A percentile compares a stretch with the other conserved stretches of the same genome.
These are phyloP conservation scores for Saccharomyces hybrid DNA, from an alignment of 1,139 yeast species.

Conservation along the genomic window DNA sequence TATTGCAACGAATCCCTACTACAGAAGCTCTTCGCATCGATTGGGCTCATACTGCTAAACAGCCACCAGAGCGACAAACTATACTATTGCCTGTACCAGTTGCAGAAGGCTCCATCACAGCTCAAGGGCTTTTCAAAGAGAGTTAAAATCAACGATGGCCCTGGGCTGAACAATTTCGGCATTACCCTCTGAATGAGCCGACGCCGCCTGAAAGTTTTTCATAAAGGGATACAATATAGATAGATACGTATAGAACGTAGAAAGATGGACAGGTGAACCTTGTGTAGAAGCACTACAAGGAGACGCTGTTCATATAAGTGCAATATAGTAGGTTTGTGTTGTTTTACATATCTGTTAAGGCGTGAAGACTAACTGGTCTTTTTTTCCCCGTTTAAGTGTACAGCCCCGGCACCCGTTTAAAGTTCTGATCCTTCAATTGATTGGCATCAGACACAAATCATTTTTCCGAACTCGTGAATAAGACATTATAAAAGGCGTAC, in stretches of 20 bases:
- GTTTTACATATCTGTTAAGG: neutral
- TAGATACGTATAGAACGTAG: neutral
- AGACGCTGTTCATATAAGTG: neutral
- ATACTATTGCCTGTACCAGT: conserved; percentile 65
- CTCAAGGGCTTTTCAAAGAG: conserved; percentile 31
- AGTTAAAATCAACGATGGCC: conserved; percentile 45
- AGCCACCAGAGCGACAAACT: conserved; percentile 62
- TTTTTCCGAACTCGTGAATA: neutral
- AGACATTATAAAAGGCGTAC: neutral
- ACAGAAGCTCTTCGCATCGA: conserved; percentile 40
- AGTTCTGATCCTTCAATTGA: neutral
- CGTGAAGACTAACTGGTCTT: neutral
- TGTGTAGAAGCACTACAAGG: neutral
- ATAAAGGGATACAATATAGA: neutral
- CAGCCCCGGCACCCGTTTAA: neutral
- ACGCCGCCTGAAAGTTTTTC: neutral
- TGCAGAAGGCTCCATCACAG: conserved; percentile 15
- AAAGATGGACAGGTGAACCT: neutral
- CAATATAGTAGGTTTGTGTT: neutral
- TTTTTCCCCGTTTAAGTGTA: neutral
- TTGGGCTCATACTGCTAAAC: conserved; percentile 49
- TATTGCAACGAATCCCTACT: conserved; percentile 35
- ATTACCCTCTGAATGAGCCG: conserved; percentile 28
- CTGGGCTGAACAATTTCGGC: conserved; percentile 57
- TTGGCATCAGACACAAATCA: neutral